phyloP scores from a whole-genome alignment of 768 basidiomycete genomes.

The Tephrocybe sp. region DNA sequence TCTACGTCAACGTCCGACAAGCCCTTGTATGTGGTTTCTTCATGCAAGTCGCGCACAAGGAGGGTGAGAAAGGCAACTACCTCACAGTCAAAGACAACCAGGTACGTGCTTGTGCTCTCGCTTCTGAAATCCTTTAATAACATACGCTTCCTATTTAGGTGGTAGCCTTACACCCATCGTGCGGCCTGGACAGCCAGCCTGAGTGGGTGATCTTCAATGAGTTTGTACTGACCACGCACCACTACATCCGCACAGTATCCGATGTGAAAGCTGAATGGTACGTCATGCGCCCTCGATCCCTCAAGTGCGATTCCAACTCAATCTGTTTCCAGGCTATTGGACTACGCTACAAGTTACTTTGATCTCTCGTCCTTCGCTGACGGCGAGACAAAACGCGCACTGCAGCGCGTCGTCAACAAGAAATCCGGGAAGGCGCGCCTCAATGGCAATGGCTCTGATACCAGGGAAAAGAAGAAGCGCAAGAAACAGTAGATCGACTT shows the following conservation, averaged over 20 bases:
- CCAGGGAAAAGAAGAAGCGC: slow-evolving; percentile 32
- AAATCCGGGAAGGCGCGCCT: slow-evolving; percentile 39
- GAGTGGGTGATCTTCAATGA: slow-evolving; percentile 95
- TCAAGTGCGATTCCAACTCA: not conserved
- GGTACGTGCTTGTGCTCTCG: slow-evolving; percentile 34
- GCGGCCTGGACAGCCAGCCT: slow-evolving; percentile 82
- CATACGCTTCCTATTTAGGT: slow-evolving; percentile 40
- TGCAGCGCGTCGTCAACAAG: slow-evolving; percentile 58
- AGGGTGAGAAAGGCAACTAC: slow-evolving; percentile 87
- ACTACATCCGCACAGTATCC: slow-evolving; percentile 90
- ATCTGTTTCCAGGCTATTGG: slow-evolving; percentile 34
- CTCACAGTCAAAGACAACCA: slow-evolving; percentile 95
- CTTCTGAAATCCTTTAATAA: not conserved
- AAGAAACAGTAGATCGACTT: slow-evolving; percentile 21
- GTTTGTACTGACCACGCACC: slow-evolving; percentile 88
- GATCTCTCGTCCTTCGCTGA: slow-evolving; percentile 64
- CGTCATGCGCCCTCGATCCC: slow-evolving; percentile 19
- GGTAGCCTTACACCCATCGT: slow-evolving; percentile 81
- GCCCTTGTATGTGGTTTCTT: slow-evolving; percentile 93
- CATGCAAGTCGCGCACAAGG: slow-evolving; percentile 97
- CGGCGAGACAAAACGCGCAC: slow-evolving; percentile 68
- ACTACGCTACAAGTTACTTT: slow-evolving; percentile 57
- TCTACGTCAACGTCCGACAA: slow-evolving; percentile 74
- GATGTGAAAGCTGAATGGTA: slow-evolving; percentile 88
- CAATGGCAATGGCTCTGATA: slow-evolving; percentile 21